Base-by-base conservation (phyloP, 31 red algal species). In the Endocladia muricata region DNA sequence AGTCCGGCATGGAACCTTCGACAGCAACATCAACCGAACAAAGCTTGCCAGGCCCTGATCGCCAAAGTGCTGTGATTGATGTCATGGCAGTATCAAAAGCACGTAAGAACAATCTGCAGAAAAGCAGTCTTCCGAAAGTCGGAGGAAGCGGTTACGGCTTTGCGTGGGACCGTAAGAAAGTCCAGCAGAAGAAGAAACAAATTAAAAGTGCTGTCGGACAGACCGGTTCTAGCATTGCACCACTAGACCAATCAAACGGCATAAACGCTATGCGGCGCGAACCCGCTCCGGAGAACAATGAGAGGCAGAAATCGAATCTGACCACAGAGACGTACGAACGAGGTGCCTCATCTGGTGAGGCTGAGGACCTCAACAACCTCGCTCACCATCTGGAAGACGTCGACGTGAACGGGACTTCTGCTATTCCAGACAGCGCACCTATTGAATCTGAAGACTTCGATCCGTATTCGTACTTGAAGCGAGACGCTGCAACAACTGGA, bases 111-210 rank as follows among this genome's bases (percentile, higher is more conserved):
- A 60, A 74, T 0, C 23, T 80, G 35, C 52, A 55, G 44, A 74
- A 77, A 41, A 90, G 86, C 31, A 77, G 33, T 23, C 57, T 90
- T 48, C 86, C 86, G 40, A 87, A 78, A 61, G 37, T 87, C 32
- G 83, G 73, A 31, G 73, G 60, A 8, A 61, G 83, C 33, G 74
- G 83, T 3, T 87, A 78, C 65, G 83, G 83, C 32, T 87, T 87
- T 56, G 83, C 83, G 3, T 87, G 83, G 83, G 83, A 87, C 6
- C 61, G 83, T 40, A 87, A 87, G 74, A 87, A 78, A 42, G 83
- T 55, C n/a, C 62, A 72, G 52, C 63, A 77, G 64, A 77, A 87
- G 41, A 77, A 61, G 56, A 71, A 52, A 64, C 67, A 87, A 42
- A 87, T 87, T 51, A 87, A 87, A 47, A 69, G 39, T 67, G 61